Conservation (phyloP, 1,139 yeast species). For the Yamadazyma epiphylla region DNA sequence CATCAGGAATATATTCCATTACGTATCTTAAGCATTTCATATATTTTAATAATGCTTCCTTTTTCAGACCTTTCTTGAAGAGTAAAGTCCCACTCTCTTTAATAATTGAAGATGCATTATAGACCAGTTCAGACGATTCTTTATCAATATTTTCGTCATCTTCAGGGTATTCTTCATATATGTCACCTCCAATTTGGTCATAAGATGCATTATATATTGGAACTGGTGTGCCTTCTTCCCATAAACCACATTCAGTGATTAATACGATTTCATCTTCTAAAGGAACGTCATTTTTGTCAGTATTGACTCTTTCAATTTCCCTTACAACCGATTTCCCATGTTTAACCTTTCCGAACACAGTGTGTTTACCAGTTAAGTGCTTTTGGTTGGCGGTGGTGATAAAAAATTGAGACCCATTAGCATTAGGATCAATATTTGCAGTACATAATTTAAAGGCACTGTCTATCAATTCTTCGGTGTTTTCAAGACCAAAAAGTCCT, state of each 20-base stretch:
- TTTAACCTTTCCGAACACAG: conserved; percentile 65
- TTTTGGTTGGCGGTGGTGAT: conserved; percentile 69
- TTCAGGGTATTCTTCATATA: conserved; percentile 73
- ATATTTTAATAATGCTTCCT: conserved; percentile 58
- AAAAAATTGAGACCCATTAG: conserved; percentile 77
- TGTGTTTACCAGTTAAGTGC: conserved; percentile 71
- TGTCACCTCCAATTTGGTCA: conserved; percentile 60
- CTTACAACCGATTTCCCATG: conserved; percentile 72
- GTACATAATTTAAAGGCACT: conserved; percentile 56
- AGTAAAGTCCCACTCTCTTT: conserved; percentile 64
- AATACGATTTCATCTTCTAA: conserved; percentile 30
- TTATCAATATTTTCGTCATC: conserved; percentile 58
- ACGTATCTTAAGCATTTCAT: conserved; percentile 61
- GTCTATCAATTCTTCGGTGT: conserved; percentile 42
- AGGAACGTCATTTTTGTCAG: conserved; percentile 43
- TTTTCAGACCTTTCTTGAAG: conserved; percentile 48
- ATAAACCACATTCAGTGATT: conserved; percentile 62
- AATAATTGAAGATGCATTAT: conserved; percentile 47
- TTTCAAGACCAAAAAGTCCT: conserved; percentile 59
- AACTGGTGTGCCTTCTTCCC: conserved; percentile 48
- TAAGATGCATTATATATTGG: conserved; percentile 65
- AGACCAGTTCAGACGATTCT: conserved; percentile 54
- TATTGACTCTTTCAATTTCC: conserved; percentile 51
- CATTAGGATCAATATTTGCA: conserved; percentile 58
- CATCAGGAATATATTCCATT: conserved; percentile 69